Evolutionary conservation across 2,329 filamentous ascomycete species (phyloP).

Genomic region (Fonsecaea nubica): DNA sequence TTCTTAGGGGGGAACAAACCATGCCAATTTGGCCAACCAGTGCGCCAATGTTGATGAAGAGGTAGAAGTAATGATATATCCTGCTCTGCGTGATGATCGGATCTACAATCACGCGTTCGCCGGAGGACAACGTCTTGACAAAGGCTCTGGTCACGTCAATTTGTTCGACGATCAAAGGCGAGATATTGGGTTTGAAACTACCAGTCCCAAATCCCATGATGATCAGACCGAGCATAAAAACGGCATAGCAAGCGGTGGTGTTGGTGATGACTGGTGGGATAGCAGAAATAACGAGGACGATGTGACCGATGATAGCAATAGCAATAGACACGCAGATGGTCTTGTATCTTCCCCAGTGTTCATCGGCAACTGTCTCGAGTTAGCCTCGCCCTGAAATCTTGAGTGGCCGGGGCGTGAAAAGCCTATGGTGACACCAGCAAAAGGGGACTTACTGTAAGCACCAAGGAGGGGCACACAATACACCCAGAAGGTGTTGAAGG

Average conservation of each 20-base stretch:
- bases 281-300: constrained; percentile 70
- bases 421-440: not conserved
- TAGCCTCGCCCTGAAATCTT: not conserved
- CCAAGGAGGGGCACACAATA: constrained; percentile 67
- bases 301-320: constrained; percentile 70
- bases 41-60: constrained; percentile 72
- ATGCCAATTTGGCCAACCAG: constrained; percentile 63
- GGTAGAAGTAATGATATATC: constrained; percentile 73
- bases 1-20: not conserved
- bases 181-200: constrained; percentile 75
- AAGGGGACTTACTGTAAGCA: constrained; percentile 52
- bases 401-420: not conserved
- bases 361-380: constrained; percentile 12
- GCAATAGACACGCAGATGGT: constrained; percentile 71
- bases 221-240: constrained; percentile 68
- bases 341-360: constrained; percentile 61
- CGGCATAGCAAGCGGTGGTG: constrained; percentile 64
- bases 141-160: constrained; percentile 63
- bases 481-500: constrained; percentile 67
- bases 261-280: constrained; percentile 67
- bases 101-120: constrained; percentile 73
- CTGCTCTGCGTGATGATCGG: constrained; percentile 71
- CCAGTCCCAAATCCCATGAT: constrained; percentile 76
- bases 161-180: constrained; percentile 34
- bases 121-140: constrained; percentile 57